Base-by-base conservation (phyloP, 1,139 yeast species). In the Scheffersomyces segobiensis region DNA sequence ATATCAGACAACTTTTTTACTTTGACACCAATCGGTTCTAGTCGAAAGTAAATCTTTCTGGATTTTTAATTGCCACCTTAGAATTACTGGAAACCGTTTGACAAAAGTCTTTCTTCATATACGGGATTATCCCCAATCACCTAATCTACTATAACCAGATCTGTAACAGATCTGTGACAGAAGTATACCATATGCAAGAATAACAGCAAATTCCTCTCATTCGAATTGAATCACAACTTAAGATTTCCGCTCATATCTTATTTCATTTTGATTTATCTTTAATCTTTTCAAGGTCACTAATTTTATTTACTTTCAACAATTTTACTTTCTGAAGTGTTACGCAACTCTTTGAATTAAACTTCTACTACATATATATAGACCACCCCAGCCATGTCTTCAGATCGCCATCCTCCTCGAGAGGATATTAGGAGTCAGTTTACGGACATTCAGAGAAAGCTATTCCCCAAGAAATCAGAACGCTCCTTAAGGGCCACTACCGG, bases 381-480 rank as follows among this genome's bases (percentile, higher is more conserved):
- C 14, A 32, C 17, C 17, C 17, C 42, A 12, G 22, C 20, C 47
- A 22, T 32, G 53, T 51, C 46, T 12, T 7, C 24, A 19, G 22
- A 52, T 26, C 19, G 21, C 21, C 46, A n/a, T 52, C 24, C 55
- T 5, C 46, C 20, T 4, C 64, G 70, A 49, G 77, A 74, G 50
- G 89, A 86, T 63, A 79, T 87, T 60, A 78, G 87, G 62, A 81
- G 83, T 52, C 91, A 87, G 68, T 77, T 87, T 57, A 83, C 85
- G 26, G 88, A 86, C 63, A 80, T 87, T 59, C 90, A 87, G 69
- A 80, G 79, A 63, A 77, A 86, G 61, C 72, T 86, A 53, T 81
- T 84, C 59, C 68, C 67, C 57, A 64, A 68, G 65, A 61, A 65
- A 67, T 56, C 60, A 56, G 62, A 60, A 56, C 54, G 60, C 52